Conservation (phyloP, 1,284 basidiomycete species). For the Ustilago curta region DNA sequence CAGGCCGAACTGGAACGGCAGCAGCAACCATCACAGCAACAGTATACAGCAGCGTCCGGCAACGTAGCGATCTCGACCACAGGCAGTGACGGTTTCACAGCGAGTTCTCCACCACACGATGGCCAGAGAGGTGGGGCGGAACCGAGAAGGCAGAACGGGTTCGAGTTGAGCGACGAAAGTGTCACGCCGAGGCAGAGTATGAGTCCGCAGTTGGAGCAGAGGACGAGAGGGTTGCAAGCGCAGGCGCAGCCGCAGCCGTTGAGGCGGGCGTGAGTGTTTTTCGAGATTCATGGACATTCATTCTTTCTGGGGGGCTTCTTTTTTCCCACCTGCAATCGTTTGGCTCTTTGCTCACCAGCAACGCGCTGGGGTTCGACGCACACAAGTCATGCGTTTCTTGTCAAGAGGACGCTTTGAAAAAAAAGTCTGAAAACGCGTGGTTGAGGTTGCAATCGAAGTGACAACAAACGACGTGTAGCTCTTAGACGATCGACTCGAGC, state of each 20-base stretch:
- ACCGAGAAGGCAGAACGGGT: slow-evolving; percentile 37
- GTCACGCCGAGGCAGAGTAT: slow-evolving; percentile 13
- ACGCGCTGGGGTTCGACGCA: no score
- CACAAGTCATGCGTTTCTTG: no score
- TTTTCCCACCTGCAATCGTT: no score
- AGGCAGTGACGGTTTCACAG: not conserved
- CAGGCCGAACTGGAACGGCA: slow-evolving; percentile 47
- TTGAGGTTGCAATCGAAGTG: no score
- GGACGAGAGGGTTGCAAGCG: not conserved
- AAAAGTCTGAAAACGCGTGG: no score
- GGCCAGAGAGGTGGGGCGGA: not conserved
- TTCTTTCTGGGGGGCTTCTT: no score
- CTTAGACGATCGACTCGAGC: slow-evolving; percentile 67
- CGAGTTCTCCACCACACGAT: not conserved
- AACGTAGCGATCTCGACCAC: not conserved
- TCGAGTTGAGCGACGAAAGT: slow-evolving; percentile 13
- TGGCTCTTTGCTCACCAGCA: no score
- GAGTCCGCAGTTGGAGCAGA: slow-evolving; percentile 1
- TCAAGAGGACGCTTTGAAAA: no score
- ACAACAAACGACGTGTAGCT: not conserved
- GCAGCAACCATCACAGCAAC: not conserved
- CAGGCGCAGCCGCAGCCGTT: not conserved
- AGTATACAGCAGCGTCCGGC: slow-evolving; percentile 1
- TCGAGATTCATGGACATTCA: no score
- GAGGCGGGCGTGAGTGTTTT: no score